Base-by-base conservation (phyloP, 352 stramenopile species). In the Phytophthora chlamydospora region DNA sequence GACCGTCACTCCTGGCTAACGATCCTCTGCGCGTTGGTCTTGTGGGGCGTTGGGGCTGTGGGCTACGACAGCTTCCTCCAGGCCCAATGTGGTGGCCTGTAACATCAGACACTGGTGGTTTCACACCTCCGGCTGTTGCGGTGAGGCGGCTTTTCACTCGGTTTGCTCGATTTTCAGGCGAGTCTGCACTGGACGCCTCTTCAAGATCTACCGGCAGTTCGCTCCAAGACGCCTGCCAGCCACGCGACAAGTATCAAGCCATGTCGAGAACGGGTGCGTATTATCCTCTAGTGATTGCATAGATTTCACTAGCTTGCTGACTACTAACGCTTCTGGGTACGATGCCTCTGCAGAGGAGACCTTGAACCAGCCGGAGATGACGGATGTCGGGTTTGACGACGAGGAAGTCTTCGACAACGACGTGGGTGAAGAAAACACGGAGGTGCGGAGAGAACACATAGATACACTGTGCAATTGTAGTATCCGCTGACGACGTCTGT, bases 361-460 rank as follows among this genome's bases (percentile, higher is more conserved):
- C 14, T 62, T 67, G 55, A 73, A 83, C 38, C 59, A 89, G 42
- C 82, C 82, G 0, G 80, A 89, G 66, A 75, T 85, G 51, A 60
- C 67, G 8, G 80, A 89, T 13, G 44, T 50, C n/a, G 54, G 46
- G 13, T 43, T 71, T 31, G 78, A 85, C 0, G 77, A 81, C n/a
- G 78, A 88, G 52, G 80, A 91, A 59, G 76, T 88, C 38, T 81
- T 88, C 48, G 83, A 75, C 58, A 75, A 79, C 46, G 79, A 91
- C 44, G 67, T 73, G 11, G 78, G 76, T 16, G 80, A 85, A 29
- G 75, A 89, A 58, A 93, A 91, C 60, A 82, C 74, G 4, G 80
- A 91, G 61, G 85, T 78, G 12, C 5, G 39, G 2, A 0, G 7
- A 8, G 12, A 35, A 16, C n/a, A 27, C 12, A 6, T 32, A 44